These are phyloP conservation scores for Kwoniella dendrophila DNA, from an alignment of 768 basidiomycete species.

Conservation along the genomic window DNA sequence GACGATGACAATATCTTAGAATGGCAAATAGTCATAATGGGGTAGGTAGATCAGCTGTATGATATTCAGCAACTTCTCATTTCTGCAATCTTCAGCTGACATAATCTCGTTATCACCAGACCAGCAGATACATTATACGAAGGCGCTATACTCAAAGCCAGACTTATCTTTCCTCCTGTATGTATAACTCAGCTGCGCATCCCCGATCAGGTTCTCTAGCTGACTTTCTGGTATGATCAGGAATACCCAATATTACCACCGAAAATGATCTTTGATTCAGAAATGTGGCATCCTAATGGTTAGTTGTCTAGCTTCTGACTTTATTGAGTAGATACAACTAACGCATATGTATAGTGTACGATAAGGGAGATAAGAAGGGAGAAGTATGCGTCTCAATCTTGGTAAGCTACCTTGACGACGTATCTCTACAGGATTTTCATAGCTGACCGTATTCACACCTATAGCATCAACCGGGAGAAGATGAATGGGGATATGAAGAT, in stretches of 20 bases:
- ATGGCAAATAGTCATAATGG: conserved; percentile 95
- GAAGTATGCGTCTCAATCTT: conserved; percentile 60
- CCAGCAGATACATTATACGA: conserved; percentile 94
- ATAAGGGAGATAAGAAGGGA: conserved; percentile 57
- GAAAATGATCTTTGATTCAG: conserved; percentile 69
- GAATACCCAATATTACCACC: conserved; percentile 91
- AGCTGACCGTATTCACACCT: conserved; percentile 16
- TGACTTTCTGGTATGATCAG: conserved; percentile 19
- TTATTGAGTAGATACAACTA: background rate
- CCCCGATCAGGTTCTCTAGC: background rate
- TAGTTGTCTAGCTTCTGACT: conserved; percentile 17
- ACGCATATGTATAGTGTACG: conserved; percentile 53
- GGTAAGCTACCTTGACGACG: conserved; percentile 36
- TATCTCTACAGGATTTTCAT: conserved; percentile 1
- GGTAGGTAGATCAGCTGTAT: conserved; percentile 60
- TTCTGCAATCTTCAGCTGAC: background rate
- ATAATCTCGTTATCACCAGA: conserved; percentile 58
- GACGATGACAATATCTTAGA: conserved; percentile 93
- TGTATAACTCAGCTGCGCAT: conserved; percentile 12
- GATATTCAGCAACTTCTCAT: background rate
- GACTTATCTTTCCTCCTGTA: conserved; percentile 76
- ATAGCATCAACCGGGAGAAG: conserved; percentile 91
- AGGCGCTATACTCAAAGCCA: conserved; percentile 92
- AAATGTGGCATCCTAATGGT: conserved; percentile 61
- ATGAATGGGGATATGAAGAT: conserved; percentile 92